Evolutionary conservation across 352 stramenopile species (phyloP).

Genomic region (Peronospora farinosa): DNA sequence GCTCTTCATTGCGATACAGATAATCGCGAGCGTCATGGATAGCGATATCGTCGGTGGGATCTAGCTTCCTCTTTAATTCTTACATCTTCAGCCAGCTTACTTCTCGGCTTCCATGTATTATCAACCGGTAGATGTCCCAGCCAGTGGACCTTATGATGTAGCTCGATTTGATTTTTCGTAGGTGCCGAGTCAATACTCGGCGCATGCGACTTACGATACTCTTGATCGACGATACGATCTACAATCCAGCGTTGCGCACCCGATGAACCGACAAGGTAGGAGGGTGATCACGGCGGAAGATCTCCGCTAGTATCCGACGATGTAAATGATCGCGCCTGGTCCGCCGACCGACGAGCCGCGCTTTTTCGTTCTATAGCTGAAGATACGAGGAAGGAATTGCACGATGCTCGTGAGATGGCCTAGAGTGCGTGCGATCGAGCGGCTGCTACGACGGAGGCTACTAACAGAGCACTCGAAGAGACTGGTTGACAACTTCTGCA

Average conservation of each 20-base stretch:
- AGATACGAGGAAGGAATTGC: background rate
- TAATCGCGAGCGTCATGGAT: background rate
- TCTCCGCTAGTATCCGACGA: background rate
- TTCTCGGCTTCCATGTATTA: slow-evolving; percentile 1
- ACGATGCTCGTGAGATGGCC: background rate
- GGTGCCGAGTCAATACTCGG: background rate
- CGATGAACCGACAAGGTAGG: background rate
- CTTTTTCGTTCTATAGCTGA: too few relatives aligned
- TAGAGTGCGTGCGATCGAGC: background rate
- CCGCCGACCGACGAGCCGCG: background rate
- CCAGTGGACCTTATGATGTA: background rate
- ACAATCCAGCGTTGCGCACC: background rate
- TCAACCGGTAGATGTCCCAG: background rate
- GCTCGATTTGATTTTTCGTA: background rate
- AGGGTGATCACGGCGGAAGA: background rate
- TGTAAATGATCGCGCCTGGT: background rate
- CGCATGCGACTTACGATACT: background rate
- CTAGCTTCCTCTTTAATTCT: background rate
- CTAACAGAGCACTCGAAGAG: background rate
- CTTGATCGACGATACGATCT: background rate
- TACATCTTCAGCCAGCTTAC: background rate
- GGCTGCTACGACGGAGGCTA: background rate
- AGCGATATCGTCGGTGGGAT: background rate
- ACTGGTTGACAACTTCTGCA: background rate
- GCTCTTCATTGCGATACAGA: background rate